Evolutionary conservation across 2,329 filamentous ascomycete species (phyloP), one percentile per base, ranked within the genome.

Genomic region (Phaeosphaeriaceae sp.): DNA sequence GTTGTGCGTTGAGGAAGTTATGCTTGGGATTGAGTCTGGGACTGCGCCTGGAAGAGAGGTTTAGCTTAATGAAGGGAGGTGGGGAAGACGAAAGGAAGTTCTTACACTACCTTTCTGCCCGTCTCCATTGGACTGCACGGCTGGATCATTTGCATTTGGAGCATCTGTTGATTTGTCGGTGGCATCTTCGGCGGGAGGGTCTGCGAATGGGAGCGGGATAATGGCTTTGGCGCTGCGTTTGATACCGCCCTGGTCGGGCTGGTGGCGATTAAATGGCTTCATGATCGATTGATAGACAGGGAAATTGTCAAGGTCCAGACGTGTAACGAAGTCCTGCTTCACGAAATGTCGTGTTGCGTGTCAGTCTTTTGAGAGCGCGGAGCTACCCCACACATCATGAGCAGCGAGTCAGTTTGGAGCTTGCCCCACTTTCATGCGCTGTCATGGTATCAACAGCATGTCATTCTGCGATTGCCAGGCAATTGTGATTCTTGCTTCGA

Each of bases 171-270:
- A 11, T 15, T 52, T 24, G 21, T 56, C 20, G 20, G 42, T 27
- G 36, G 53, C 17, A 27, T 48, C 48, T 31, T 57, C 41, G 24
- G 62, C 42, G 24, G 55, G 36, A 48, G 62, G 58, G 33, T 63
- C 46, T 20, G 63, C 61, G 24, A 62, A 41, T 1, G 52, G 52
- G 7, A 65, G 47, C n/a, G 50, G 48, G 10, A 60, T 52, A 2
- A 25, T 60, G 33, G 61, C 56, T 53, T 53, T 62, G 44, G 58
- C 58, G 33, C 58, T 62, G 47, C 42, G 52, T 53, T 54, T 63
- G 6, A 40, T 46, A 20, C 56, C 58, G 25, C 61, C 50, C 57
- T 54, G 58, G 27, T 66, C 61, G 9, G 63, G 61, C 40, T 50
- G 48, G 17, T 22, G 48, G 4, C 36, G 25, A 21, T 31, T 50